Conservation (phyloP, 371 early-diverging fungal species). For the Mortierella sp. region DNA sequence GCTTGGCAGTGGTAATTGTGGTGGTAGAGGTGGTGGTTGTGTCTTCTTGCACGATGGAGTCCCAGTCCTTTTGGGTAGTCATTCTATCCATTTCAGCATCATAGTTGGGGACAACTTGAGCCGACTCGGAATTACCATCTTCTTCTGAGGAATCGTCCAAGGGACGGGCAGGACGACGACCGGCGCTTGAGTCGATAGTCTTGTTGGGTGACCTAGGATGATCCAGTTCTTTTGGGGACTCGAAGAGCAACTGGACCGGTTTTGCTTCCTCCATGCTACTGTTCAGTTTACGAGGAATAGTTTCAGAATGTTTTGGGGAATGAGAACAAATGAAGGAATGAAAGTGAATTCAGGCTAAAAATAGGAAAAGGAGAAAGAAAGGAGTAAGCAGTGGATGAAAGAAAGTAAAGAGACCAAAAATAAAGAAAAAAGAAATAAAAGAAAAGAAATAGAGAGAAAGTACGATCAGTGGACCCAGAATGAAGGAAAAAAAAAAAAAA, state of each 20-base stretch:
- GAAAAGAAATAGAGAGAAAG: neutral
- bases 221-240: conserved; percentile 22
- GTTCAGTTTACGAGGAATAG: neutral
- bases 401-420: neutral
- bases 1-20: conserved; percentile 21
- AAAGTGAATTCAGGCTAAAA: neutral
- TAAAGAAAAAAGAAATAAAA: neutral
- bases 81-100: neutral
- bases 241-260: conserved; percentile 19
- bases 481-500: neutral
- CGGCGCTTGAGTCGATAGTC: conserved; percentile 23
- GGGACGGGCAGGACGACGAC: conserved; percentile 16
- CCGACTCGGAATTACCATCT: neutral
- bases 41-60: conserved; percentile 10
- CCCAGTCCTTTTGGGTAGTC: neutral
- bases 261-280: conserved; percentile 21
- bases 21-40: conserved; percentile 27
- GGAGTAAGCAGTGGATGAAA: neutral
- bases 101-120: conserved; percentile 1
- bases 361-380: no score
- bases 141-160: conserved; percentile 32
- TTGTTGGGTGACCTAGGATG: neutral
- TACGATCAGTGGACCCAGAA: neutral
- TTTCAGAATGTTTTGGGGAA: neutral
- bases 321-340: neutral